Conservation (phyloP, 169 alveolate genomes). For the Neospora caninum region DNA sequence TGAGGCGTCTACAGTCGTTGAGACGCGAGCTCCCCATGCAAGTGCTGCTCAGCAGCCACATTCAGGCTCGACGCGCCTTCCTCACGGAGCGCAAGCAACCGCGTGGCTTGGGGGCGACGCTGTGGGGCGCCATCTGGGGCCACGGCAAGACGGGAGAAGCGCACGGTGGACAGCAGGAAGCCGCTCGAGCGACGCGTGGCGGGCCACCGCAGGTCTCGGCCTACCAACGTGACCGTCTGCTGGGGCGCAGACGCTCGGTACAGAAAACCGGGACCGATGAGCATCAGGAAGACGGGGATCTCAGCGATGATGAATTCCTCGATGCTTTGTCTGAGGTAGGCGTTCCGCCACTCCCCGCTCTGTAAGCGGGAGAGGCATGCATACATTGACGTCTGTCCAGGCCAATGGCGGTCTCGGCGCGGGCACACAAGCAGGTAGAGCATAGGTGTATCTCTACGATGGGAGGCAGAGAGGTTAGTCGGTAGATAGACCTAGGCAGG, state of each 20-base stretch:
- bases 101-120: neutral
- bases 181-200: neutral
- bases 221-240: neutral
- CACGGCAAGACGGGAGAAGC: neutral
- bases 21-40: constrained; percentile 25
- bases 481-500: too few relatives aligned
- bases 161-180: neutral
- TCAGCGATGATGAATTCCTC: constrained; percentile 5
- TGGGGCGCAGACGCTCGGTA: neutral
- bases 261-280: neutral
- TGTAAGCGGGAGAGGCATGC: too few relatives aligned
- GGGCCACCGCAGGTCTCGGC: neutral
- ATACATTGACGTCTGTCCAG: too few relatives aligned
- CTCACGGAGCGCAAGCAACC: neutral
- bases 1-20: neutral
- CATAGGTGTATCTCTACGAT: too few relatives aligned
- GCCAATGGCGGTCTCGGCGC: too few relatives aligned
- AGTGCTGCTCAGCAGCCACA: constrained; percentile 12
- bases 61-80: constrained; percentile 29
- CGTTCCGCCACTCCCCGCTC: too few relatives aligned
- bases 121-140: constrained; percentile 26
- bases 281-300: neutral
- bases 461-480: too few relatives aligned
- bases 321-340: constrained; percentile 9
- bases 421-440: too few relatives aligned